Percentiles rank a stretch among this genome's conserved stretches.
These are phyloP conservation scores for Psilocybe sp. DNA, from an alignment of 768 basidiomycete genomes.

Conservation along the genomic window DNA sequence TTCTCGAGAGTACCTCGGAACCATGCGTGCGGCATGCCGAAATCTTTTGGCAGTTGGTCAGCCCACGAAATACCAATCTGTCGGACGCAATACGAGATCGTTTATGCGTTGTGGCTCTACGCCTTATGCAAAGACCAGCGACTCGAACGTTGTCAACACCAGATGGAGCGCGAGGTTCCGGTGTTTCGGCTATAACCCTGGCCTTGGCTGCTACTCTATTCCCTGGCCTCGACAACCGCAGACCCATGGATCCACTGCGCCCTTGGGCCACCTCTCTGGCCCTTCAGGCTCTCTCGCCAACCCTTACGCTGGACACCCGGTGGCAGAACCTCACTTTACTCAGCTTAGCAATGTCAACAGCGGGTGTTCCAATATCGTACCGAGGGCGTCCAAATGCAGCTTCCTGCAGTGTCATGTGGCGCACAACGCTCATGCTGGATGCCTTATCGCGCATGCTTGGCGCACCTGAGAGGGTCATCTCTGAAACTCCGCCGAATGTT, in stretches of 20 bases:
- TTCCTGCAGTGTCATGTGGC: conserved; percentile 30
- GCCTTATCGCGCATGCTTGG: too few relatives aligned
- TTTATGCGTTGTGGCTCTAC: too few relatives aligned
- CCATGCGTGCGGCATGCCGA: too few relatives aligned
- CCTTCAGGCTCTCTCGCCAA: conserved; percentile 26
- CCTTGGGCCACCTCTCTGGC: conserved; percentile 26
- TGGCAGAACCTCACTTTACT: conserved; percentile 44
- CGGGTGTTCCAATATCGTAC: background rate
- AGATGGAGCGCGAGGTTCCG: background rate
- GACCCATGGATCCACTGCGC: conserved; percentile 7
- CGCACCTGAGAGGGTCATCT: too few relatives aligned
- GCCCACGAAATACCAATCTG: too few relatives aligned
- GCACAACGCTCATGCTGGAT: conserved; percentile 38
- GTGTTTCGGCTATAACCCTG: conserved; percentile 13
- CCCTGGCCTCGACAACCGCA: conserved; percentile 16
- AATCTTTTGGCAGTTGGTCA: too few relatives aligned
- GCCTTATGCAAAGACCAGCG: too few relatives aligned
- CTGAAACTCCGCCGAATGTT: too few relatives aligned
- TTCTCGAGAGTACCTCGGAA: too few relatives aligned
- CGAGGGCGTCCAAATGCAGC: background rate
- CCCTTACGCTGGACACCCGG: conserved; percentile 25
- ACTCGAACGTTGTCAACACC: too few relatives aligned
- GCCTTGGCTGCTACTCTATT: conserved; percentile 23
- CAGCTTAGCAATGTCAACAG: conserved; percentile 23
- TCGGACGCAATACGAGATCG: too few relatives aligned